phyloP scores from a whole-genome alignment of 371 early-diverging fungal species.

The Entomophthora muscae region DNA sequence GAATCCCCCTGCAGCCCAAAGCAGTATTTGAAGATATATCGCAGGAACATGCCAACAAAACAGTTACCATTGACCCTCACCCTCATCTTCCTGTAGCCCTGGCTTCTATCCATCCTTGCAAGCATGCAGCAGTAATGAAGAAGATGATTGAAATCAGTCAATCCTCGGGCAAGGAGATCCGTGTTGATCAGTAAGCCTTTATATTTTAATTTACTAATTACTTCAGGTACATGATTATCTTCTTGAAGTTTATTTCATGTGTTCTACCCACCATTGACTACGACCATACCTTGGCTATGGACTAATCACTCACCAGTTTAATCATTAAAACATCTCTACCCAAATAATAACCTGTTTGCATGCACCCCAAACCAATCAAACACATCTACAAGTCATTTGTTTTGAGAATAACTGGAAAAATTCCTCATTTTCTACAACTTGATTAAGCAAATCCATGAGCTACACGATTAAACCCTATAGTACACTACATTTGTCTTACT shows the following conservation, averaged over 20 bases:
- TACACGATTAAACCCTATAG: too few relatives aligned
- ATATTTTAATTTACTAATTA: constrained; percentile 7
- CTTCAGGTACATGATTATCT: constrained; percentile 66
- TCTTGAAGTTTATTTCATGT: constrained; percentile 89
- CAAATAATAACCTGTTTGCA: too few relatives aligned
- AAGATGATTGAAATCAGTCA: constrained; percentile 70
- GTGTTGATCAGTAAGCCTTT: constrained; percentile 93
- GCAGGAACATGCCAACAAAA: constrained; percentile 94
- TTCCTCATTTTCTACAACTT: too few relatives aligned
- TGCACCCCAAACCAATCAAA: too few relatives aligned
- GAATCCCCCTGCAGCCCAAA: constrained; percentile 60
- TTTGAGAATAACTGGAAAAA: too few relatives aligned
- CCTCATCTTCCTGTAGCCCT: constrained; percentile 71
- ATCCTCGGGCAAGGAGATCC: constrained; percentile 38
- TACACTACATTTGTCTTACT: too few relatives aligned
- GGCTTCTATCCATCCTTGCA: constrained; percentile 93
- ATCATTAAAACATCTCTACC: too few relatives aligned
- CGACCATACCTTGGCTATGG: constrained; percentile 66
- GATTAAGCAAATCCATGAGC: too few relatives aligned
- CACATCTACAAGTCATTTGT: too few relatives aligned
- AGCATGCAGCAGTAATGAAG: constrained; percentile 96
- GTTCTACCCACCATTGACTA: constrained; percentile 96
- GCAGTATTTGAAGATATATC: constrained; percentile 93
- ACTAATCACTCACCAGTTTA: constrained; percentile 12
- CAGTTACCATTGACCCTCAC: constrained; percentile 91